Evolutionary conservation across 2,329 filamentous ascomycete genomes (phyloP), one percentile per base, ranked within the genome.

Genomic region (Knufia fluminis): DNA sequence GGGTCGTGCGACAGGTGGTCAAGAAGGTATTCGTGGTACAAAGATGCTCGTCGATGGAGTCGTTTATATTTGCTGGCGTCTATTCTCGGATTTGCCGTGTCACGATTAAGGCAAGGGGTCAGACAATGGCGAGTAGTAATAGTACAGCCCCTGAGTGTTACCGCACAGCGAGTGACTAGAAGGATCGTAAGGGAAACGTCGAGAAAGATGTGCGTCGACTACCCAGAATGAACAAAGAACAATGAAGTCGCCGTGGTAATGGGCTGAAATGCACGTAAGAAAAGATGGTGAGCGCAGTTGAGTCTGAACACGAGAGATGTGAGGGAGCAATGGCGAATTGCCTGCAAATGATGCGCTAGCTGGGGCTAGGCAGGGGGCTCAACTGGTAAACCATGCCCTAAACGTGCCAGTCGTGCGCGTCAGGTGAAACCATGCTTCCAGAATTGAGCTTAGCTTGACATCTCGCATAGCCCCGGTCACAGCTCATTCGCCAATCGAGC

Each of bases 61-160:
- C 35, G 14, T 3, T 7, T 3, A 8, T 24, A 17, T 39, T 26
- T 20, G 45, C 33, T 14, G 10, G 33, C 16, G 33, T 14, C n/a
- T 28, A 12, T 19, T 38, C 23, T 22, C 23, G 33, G 33, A 26
- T 48, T 31, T 4, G 24, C 24, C 14, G 42, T 32, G 28, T 39
- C 45, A 48, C 45, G 33, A 48, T 48, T 39, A 48, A 26, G n/a
- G 33, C 35, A 39, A 40, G 45, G 45, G 45, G 26, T 38, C 22
- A 31, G 6, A 9, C 22, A 24, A 32, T n/a, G 9, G 12, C 9
- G 17, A 4, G 16, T 39, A n/a, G 24, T 48, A 17, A 48, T 31
- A 39, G 35, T 40, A 48, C 45, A 48, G 33, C 8, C 20, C 19
- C 24, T 31, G 22, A 22, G 23, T 20, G 36, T 22, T 35, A 28